Evolutionary conservation across 2,329 filamentous ascomycete genomes (phyloP).

Genomic region (Colletotrichum kahawae): DNA sequence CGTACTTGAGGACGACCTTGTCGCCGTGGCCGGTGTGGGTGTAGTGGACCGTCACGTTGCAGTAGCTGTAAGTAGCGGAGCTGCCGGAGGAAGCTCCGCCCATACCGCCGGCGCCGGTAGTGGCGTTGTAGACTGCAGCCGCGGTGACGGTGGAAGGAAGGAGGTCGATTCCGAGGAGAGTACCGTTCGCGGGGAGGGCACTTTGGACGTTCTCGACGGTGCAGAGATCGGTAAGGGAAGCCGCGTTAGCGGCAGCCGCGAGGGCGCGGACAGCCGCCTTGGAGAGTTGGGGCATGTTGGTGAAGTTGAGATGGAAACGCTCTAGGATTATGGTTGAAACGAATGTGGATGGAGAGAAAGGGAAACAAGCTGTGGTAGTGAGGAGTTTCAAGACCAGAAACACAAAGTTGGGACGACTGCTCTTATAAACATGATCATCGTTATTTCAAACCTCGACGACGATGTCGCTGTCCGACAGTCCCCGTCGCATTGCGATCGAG

Average conservation of each 20-base stretch:
- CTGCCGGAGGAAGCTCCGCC: constrained; percentile 37
- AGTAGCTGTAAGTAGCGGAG: constrained; percentile 41
- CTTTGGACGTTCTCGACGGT: constrained; percentile 25
- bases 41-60: constrained; percentile 52
- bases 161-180: constrained; percentile 31
- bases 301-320: background rate
- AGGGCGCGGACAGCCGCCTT: background rate
- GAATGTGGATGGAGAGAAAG: background rate
- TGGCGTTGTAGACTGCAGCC: constrained; percentile 11
- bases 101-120: constrained; percentile 28
- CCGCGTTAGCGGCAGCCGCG: constrained; percentile 16
- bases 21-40: constrained; percentile 41
- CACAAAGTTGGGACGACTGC: background rate
- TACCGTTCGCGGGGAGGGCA: constrained; percentile 26
- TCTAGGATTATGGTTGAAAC: background rate
- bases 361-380: background rate
- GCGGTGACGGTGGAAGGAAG: constrained; percentile 19
- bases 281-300: background rate
- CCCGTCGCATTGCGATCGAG: background rate
- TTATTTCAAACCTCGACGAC: background rate
- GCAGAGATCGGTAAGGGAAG: constrained; percentile 26
- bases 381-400: background rate
- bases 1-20: constrained; percentile 43
- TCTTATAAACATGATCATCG: background rate
- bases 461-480: background rate